Base-by-base conservation (phyloP, 2,329 filamentous ascomycete species). In the Podosphaera fusca region DNA sequence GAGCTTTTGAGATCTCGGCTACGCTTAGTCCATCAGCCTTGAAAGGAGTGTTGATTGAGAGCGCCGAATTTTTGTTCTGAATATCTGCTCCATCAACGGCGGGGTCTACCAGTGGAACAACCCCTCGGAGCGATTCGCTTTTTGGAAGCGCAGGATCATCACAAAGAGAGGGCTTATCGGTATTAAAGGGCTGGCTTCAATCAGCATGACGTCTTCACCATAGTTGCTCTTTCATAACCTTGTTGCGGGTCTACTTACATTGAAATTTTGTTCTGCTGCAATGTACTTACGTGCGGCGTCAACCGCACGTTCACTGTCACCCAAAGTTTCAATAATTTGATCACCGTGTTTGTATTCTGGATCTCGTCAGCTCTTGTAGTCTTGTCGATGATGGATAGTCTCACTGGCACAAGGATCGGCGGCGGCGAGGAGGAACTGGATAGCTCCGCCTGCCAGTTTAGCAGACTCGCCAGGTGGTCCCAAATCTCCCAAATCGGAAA, bases 261-360 rank as follows among this genome's bases (percentile, higher is more conserved):
- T 85, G 72, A 83, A 83, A 75, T 85, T 85, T 69, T 83, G 80
- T 72, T 84, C 81, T 3, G 81, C 81, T 33, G 77, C 75, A 12
- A 84, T 81, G 42, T 84, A 73, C 14, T 75, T 75, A 58, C 74
- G 74, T 21, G 82, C 82, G 29, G 78, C 81, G 12, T 74, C 72
- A 58, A 85, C 71, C 61, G 81, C 79, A 59, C 74, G 70, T n/a
- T 73, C 69, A 62, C 78, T 77, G 51, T 70, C 74, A 56, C 81
- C 82, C 38, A 84, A 79, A 56, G 77, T 69, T 7, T 73, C 64
- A 60, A 84, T 73, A 65, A 85, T 82, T 63, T 79, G 66, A 65
- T 85, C 82, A 60, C 80, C 82, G 51, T 80, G 77, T 30, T 69
- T 68, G 62, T 85, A 79, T 74, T 79, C 57, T 54, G 40, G 12